A percentile compares a stretch with the other conserved stretches of the same genome.
These are phyloP conservation scores for Pulveroboletus sp. DNA, from an alignment of 768 basidiomycete species.

Conservation along the genomic window DNA sequence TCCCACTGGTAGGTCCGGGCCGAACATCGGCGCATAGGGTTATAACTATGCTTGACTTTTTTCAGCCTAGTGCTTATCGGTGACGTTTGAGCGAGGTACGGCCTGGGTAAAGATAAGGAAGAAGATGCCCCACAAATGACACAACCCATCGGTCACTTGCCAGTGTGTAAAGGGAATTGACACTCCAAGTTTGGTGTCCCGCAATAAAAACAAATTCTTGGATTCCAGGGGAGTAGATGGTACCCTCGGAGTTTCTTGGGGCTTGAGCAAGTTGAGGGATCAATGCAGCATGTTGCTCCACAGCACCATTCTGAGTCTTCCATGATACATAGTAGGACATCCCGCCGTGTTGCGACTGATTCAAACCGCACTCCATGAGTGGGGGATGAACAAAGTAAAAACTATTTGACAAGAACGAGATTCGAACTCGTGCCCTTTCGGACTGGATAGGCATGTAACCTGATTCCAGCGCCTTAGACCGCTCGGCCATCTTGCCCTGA, in stretches of 20 bases:
- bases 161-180: no score
- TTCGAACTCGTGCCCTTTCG: slow-evolving; percentile 35
- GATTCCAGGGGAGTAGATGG: no score
- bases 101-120: slow-evolving; percentile 16
- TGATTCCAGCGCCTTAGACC: slow-evolving; percentile 60
- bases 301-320: no score
- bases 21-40: neutral
- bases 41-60: slow-evolving; percentile 16
- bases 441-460: slow-evolving; percentile 27
- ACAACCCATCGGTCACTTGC: neutral
- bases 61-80: slow-evolving; percentile 15
- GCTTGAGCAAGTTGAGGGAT: no score
- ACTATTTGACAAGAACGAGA: slow-evolving; percentile 33
- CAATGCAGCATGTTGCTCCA: no score
- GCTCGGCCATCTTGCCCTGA: slow-evolving; percentile 49
- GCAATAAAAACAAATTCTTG: no score
- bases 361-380: no score
- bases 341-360: no score
- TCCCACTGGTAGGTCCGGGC: neutral
- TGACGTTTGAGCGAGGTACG: neutral
- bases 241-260: no score
- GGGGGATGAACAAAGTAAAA: no score
- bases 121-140: neutral
- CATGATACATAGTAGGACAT: no score
- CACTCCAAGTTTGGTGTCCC: no score